Conservation (phyloP, 305 asterid species). For the Rubia tinctorum region DNA sequence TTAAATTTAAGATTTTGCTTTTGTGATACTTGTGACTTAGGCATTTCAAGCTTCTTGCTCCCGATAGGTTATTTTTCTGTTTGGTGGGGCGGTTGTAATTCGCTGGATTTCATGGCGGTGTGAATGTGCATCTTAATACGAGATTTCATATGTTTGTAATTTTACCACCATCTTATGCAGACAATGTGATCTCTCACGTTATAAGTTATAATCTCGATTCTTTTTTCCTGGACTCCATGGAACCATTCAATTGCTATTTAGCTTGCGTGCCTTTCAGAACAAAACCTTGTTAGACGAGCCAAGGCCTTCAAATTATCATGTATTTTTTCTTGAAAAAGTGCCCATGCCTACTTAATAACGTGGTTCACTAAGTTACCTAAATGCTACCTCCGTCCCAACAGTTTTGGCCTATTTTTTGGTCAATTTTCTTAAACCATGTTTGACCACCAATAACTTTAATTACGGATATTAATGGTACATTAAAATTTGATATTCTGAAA, state of each 20-base stretch:
- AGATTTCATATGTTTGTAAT: not conserved
- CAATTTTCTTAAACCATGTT: too few relatives aligned
- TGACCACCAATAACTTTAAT: too few relatives aligned
- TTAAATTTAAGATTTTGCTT: too few relatives aligned
- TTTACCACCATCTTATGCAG: not conserved
- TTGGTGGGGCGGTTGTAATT: conserved; percentile 10
- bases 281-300: too few relatives aligned
- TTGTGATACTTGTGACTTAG: conserved; percentile 10
- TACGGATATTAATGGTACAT: too few relatives aligned
- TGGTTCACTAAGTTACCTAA: not conserved
- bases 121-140: not conserved
- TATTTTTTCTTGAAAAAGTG: not conserved
- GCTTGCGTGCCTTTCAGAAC: not conserved
- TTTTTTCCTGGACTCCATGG: not conserved
- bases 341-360: not conserved
- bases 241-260: not conserved
- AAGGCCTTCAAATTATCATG: too few relatives aligned
- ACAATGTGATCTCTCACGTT: not conserved
- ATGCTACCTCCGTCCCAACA: too few relatives aligned
- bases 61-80: not conserved
- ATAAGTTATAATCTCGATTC: not conserved
- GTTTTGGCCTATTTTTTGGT: too few relatives aligned
- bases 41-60: conserved; percentile 6
- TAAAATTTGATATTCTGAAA: too few relatives aligned
- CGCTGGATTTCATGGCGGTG: not conserved